Evolutionary conservation across 805 yeast species (phyloP).

Genomic region (Starmerella sirachaensis): DNA sequence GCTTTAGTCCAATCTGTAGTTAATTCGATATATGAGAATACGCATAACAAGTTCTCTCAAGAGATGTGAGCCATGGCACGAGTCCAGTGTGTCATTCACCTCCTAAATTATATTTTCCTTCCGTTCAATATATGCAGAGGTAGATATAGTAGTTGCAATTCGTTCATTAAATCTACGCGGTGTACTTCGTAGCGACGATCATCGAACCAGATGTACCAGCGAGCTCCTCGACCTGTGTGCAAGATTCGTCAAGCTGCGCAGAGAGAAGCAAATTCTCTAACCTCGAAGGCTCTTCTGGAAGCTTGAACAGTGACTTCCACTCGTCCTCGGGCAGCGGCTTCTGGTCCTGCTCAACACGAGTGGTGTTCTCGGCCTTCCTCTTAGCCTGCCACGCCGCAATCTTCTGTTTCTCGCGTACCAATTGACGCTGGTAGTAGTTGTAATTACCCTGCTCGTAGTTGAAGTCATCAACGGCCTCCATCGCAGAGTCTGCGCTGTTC

Average conservation of each 20-base stretch:
- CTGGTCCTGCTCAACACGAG: constrained; percentile 47
- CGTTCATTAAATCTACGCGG: too few species aligned
- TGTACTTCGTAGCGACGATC: constrained; percentile 6
- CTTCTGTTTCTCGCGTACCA: constrained; percentile 56
- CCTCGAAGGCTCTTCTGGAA: constrained; percentile 65
- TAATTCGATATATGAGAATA: too few species aligned
- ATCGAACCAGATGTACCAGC: constrained; percentile 32
- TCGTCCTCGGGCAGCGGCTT: constrained; percentile 39
- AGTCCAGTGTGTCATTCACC: too few species aligned
- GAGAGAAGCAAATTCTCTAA: constrained; percentile 57
- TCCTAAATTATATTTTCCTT: neutral
- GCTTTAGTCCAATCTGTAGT: too few species aligned
- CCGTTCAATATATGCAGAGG: neutral
- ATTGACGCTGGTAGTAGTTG: constrained; percentile 69
- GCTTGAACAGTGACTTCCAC: constrained; percentile 53
- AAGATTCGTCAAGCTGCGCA: constrained; percentile 56
- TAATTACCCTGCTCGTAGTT: constrained; percentile 69
- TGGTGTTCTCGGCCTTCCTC: constrained; percentile 52
- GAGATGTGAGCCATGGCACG: too few species aligned
- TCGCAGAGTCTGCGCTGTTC: constrained; percentile 46
- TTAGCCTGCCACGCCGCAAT: constrained; percentile 64
- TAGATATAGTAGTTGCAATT: too few species aligned
- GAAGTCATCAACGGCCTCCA: constrained; percentile 60
- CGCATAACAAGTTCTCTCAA: too few species aligned
- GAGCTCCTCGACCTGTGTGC: constrained; percentile 58